Conservation (phyloP, 2,329 filamentous ascomycete species). For the Trichoderma harzianum region DNA sequence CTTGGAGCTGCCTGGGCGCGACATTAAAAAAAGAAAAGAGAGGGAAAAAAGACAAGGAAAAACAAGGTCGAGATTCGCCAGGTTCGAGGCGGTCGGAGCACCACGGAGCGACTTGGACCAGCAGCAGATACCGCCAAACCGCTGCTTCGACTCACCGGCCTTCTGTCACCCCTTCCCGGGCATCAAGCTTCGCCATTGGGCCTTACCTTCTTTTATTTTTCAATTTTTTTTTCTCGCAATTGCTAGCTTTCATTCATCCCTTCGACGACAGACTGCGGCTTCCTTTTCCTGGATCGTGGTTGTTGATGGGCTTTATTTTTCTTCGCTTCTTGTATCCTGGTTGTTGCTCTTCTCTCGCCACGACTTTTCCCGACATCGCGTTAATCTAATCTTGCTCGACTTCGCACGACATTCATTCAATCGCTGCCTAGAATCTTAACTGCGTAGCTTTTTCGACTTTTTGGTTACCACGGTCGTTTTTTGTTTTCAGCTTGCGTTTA, state of each 20-base stretch:
- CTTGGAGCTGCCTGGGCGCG: not conserved
- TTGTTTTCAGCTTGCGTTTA: constrained; percentile 19
- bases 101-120: constrained; percentile 9
- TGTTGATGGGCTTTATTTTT: constrained; percentile 1
- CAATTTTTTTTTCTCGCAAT: not conserved
- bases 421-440: not conserved
- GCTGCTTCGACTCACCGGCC: constrained; percentile 2
- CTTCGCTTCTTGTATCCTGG: constrained; percentile 11
- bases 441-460: constrained; percentile 22
- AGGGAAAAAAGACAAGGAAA: not conserved
- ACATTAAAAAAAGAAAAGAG: not conserved
- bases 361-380: constrained; percentile 3
- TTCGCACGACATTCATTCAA: constrained; percentile 11
- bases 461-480: constrained; percentile 31
- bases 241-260: not conserved
- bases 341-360: constrained; percentile 6
- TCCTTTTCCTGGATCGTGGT: not conserved
- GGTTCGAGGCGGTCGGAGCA: constrained; percentile 5
- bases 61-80: not conserved
- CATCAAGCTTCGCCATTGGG: not conserved
- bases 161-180: constrained; percentile 14
- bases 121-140: constrained; percentile 1
- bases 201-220: constrained; percentile 2
- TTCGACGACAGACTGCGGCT: not conserved
- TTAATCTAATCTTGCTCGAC: constrained; percentile 13